Percentiles rank a stretch among this genome's conserved stretches.
Conservation (phyloP, 2,329 filamentous ascomycete species). For the Penicillium sp. region DNA sequence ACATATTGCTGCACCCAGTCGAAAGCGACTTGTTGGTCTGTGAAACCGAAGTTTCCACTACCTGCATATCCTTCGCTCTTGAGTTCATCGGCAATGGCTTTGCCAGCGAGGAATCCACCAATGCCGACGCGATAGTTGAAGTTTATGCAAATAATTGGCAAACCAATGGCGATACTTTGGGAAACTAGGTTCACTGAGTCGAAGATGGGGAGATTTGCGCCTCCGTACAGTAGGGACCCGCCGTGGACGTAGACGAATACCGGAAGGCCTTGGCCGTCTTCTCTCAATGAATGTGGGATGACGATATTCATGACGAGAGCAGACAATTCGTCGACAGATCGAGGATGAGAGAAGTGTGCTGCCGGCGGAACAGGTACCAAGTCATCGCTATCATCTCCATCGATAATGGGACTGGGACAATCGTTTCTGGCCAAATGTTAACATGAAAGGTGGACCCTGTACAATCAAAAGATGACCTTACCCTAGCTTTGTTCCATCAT, state of each 20-base stretch:
- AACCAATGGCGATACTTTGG: conserved; percentile 20
- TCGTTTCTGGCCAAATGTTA: conserved; percentile 13
- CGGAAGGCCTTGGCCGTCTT: conserved; percentile 9
- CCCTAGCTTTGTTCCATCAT: conserved; percentile 17
- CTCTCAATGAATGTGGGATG: conserved; percentile 9
- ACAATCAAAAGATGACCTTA: neutral
- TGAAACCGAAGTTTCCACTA: conserved; percentile 42
- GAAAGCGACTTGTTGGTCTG: conserved; percentile 33
- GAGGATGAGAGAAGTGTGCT: conserved; percentile 13
- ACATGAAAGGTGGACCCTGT: neutral
- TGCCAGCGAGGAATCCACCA: conserved; percentile 24
- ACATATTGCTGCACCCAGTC: conserved; percentile 39
- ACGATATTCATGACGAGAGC: conserved; percentile 29
- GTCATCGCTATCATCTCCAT: conserved; percentile 22
- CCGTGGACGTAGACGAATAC: conserved; percentile 29
- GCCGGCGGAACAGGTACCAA: conserved; percentile 24
- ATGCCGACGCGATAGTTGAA: conserved; percentile 31
- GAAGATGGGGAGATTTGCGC: conserved; percentile 27
- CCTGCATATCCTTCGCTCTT: conserved; percentile 20
- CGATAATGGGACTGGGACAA: conserved; percentile 20
- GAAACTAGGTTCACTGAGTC: conserved; percentile 27
- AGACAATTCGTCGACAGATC: conserved; percentile 18
- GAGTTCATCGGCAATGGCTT: conserved; percentile 16
- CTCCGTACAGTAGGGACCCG: conserved; percentile 27
- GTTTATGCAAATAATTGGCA: conserved; percentile 24